Percentiles rank a stretch among this genome's conserved stretches.
phyloP scores from a whole-genome alignment of 208 protist genomes.

The Trypanosoma theileri region DNA sequence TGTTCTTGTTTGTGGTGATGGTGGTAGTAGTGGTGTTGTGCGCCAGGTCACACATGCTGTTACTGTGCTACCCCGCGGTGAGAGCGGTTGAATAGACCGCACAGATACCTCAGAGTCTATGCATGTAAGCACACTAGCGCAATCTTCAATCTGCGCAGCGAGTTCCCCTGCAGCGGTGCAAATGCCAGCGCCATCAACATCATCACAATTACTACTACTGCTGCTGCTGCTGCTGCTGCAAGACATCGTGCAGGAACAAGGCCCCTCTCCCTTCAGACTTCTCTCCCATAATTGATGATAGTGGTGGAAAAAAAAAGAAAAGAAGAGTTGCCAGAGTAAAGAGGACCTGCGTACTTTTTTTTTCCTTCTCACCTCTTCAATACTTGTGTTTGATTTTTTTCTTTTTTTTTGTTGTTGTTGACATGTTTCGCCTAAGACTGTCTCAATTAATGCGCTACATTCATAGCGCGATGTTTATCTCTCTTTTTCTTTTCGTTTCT shows the following conservation, averaged over 20 bases:
- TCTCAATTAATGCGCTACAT: background rate
- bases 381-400: background rate
- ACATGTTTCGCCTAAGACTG: no score
- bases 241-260: background rate
- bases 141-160: slow-evolving; percentile 44
- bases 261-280: background rate
- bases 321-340: background rate
- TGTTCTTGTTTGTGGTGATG: background rate
- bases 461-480: slow-evolving; percentile 14
- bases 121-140: slow-evolving; percentile 37
- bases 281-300: background rate
- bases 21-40: background rate
- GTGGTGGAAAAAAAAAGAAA: slow-evolving; percentile 17
- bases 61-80: slow-evolving; percentile 16
- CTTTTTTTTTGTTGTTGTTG: background rate
- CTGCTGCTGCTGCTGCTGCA: background rate
- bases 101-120: slow-evolving; percentile 17
- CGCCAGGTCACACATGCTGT: slow-evolving; percentile 18
- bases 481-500: slow-evolving; percentile 6
- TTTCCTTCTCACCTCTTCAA: background rate
- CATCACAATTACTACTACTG: background rate
- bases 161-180: slow-evolving; percentile 44
- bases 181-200: background rate
- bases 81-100: slow-evolving; percentile 9
- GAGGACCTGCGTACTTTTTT: no score